These are phyloP conservation scores for Fraxinus greggii DNA, from an alignment of 305 asterid species.

Conservation along the genomic window DNA sequence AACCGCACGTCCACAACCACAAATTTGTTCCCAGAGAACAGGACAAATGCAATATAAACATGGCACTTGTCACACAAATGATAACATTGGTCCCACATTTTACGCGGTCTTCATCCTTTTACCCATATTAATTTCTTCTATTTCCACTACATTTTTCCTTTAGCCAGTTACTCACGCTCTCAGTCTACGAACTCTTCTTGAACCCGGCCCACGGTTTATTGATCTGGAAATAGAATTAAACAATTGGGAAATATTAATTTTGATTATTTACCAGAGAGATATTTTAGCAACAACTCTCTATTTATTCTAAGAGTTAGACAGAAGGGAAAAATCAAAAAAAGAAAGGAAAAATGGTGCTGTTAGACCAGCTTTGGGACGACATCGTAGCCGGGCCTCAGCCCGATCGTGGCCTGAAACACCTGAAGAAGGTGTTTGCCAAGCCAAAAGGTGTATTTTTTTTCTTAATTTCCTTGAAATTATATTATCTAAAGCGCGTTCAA, in stretches of 20 bases:
- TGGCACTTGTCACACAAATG: background rate
- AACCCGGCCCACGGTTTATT: background rate
- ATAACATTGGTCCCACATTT: background rate
- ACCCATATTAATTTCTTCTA: background rate
- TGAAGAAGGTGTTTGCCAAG: conserved; percentile 45
- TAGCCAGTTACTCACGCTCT: background rate
- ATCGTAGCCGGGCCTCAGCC: conserved; percentile 91
- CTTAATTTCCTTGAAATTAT: background rate
- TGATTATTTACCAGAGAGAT: conserved; percentile 24
- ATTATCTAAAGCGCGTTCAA: too few relatives aligned
- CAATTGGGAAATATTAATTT: conserved; percentile 12
- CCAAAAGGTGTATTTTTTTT: conserved; percentile 41
- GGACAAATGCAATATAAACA: background rate
- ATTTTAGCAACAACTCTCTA: conserved; percentile 38
- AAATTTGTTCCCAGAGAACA: background rate
- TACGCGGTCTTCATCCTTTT: background rate
- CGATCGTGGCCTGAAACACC: conserved; percentile 77
- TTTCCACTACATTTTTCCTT: background rate
- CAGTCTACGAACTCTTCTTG: background rate
- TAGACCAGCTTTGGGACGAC: conserved; percentile 92
- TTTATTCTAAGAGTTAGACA: background rate
- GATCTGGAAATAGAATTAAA: conserved; percentile 26
- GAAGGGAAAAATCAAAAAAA: background rate
- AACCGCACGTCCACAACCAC: background rate
- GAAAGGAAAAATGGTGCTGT: conserved; percentile 57